Evolutionary conservation across 2,329 filamentous ascomycete species (phyloP).

Genomic region (Arthrobotrys entomopaga): DNA sequence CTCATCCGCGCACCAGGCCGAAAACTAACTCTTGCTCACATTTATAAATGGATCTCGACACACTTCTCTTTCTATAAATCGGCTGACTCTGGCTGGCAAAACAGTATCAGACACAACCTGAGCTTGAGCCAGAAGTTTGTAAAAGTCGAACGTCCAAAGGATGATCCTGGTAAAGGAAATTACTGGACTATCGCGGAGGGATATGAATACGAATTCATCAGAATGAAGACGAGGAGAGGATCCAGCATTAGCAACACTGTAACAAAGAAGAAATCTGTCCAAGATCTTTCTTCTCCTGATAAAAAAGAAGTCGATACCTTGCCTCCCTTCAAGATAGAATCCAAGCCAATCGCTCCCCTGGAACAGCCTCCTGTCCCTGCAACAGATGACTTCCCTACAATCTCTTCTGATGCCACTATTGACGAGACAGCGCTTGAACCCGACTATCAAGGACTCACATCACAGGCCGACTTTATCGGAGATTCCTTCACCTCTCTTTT

Average conservation of each 20-base stretch:
- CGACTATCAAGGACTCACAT: slow-evolving; percentile 52
- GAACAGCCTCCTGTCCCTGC: slow-evolving; percentile 48
- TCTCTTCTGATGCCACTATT: slow-evolving; percentile 67
- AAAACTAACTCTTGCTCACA: slow-evolving; percentile 88
- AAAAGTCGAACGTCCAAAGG: slow-evolving; percentile 94
- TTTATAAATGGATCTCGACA: slow-evolving; percentile 99
- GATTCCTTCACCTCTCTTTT: slow-evolving; percentile 65
- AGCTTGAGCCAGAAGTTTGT: slow-evolving; percentile 96
- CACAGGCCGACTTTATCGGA: slow-evolving; percentile 62
- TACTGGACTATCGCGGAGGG: slow-evolving; percentile 96
- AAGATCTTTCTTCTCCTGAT: slow-evolving; percentile 21
- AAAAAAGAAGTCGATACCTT: slow-evolving; percentile 42
- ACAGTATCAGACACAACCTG: slow-evolving; percentile 97
- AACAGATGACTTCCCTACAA: slow-evolving; percentile 56
- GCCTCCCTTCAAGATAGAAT: slow-evolving; percentile 38
- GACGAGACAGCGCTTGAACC: slow-evolving; percentile 60
- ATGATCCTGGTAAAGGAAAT: slow-evolving; percentile 96
- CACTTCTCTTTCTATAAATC: slow-evolving; percentile 87
- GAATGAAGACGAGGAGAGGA: slow-evolving; percentile 77
- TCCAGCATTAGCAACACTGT: slow-evolving; percentile 57
- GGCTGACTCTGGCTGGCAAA: slow-evolving; percentile 93
- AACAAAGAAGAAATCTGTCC: slow-evolving; percentile 41
- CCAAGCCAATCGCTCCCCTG: slow-evolving; percentile 28
- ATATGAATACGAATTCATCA: slow-evolving; percentile 87
- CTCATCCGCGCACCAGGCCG: slow-evolving; percentile 86